These are phyloP conservation scores for Volutella citrinella DNA, from an alignment of 2,329 filamentous ascomycete genomes.

Conservation along the genomic window DNA sequence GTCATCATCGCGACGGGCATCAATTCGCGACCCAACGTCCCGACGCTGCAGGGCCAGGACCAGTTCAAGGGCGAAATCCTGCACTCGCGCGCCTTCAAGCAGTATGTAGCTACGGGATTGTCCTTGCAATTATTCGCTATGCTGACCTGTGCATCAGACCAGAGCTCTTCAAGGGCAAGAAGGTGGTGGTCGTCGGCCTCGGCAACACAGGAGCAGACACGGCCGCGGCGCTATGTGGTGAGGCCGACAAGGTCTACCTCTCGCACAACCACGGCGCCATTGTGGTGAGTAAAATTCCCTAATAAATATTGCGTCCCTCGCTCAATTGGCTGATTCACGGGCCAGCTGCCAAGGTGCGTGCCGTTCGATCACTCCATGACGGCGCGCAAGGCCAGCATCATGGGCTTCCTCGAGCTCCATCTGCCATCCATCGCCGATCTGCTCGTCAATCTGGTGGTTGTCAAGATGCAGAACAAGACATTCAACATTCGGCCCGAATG, in stretches of 20 bases:
- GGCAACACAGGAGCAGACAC: constrained; percentile 34
- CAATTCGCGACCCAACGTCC: constrained; percentile 33
- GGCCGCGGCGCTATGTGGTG: constrained; percentile 28
- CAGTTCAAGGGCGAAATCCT: constrained; percentile 36
- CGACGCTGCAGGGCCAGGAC: constrained; percentile 32
- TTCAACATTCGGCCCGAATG: constrained; percentile 27
- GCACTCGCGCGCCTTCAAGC: constrained; percentile 36
- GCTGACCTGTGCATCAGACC: too few relatives aligned
- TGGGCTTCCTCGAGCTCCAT: constrained; percentile 25
- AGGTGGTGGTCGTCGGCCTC: constrained; percentile 42
- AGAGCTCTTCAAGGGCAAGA: constrained; percentile 35
- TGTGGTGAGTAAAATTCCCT: constrained; percentile 28
- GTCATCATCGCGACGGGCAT: constrained; percentile 33
- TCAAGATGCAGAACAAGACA: constrained; percentile 18
- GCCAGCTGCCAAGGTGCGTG: too few relatives aligned
- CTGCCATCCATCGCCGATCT: constrained; percentile 20
- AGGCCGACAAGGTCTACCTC: constrained; percentile 38
- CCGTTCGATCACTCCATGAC: constrained; percentile 34
- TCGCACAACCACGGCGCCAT: constrained; percentile 38
- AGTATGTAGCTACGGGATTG: constrained; percentile 19
- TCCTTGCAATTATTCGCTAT: too few relatives aligned
- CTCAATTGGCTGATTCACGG: too few relatives aligned
- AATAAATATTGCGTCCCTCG: constrained; percentile 5
- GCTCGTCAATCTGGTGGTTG: constrained; percentile 20
- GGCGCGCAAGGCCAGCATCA: constrained; percentile 28